Evolutionary conservation across 2,329 filamentous ascomycete genomes (phyloP).

Genomic region (Aspergillus uvarum): DNA sequence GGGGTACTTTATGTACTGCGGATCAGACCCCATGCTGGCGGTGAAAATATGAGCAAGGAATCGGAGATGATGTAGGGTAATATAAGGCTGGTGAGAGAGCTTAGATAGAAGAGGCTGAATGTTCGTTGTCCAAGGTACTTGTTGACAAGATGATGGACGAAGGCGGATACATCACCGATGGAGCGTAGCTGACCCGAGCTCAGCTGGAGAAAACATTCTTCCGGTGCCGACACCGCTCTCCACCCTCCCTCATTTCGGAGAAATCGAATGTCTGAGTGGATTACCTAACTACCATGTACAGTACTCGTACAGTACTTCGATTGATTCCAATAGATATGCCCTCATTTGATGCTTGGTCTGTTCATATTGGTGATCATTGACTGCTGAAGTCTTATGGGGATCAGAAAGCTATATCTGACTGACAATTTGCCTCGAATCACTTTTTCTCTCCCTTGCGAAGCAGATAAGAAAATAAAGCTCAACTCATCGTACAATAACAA

Average conservation of each 20-base stretch:
- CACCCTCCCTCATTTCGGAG: neutral
- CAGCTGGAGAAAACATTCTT: constrained; percentile 37
- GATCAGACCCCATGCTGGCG: constrained; percentile 60
- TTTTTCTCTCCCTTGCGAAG: too few species aligned
- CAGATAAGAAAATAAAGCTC: too few species aligned
- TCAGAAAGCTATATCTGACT: too few species aligned
- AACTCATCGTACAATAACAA: too few species aligned
- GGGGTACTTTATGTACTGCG: constrained; percentile 65
- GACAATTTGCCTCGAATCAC: too few species aligned
- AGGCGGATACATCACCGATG: constrained; percentile 24
- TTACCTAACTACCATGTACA: too few species aligned
- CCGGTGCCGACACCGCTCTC: constrained; percentile 20
- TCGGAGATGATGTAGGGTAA: neutral
- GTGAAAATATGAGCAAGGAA: constrained; percentile 13
- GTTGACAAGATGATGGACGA: constrained; percentile 19
- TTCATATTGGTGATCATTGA: too few species aligned
- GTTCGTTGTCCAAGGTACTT: constrained; percentile 11
- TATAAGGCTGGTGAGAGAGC: constrained; percentile 8
- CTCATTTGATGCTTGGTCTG: too few species aligned
- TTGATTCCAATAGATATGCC: too few species aligned
- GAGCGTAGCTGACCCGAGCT: constrained; percentile 31
- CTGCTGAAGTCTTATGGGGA: too few species aligned
- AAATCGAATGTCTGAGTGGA: too few species aligned
- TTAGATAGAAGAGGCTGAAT: constrained; percentile 19
- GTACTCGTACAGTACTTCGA: too few species aligned